phyloP scores from a whole-genome alignment of 352 stramenopile genomes.

The Aphanomyces stellatus region DNA sequence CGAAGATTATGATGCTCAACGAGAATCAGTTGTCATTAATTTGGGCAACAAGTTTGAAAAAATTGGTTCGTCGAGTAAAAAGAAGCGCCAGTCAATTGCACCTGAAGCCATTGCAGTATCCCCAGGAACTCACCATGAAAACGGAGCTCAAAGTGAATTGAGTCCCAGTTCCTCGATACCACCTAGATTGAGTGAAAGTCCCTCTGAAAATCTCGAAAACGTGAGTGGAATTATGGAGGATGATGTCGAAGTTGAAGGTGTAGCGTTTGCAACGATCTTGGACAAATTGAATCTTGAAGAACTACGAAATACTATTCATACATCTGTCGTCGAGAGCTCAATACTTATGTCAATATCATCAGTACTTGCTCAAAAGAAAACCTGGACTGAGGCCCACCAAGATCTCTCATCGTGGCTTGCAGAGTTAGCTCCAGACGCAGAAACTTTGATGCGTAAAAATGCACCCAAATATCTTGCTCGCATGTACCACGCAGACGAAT shows the following conservation, averaged over 20 bases:
- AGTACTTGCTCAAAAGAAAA: not conserved
- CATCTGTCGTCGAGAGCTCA: not conserved
- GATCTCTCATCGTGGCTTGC: not conserved
- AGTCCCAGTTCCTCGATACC: too few relatives aligned
- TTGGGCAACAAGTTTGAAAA: constrained; percentile 63
- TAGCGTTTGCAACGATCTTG: not conserved
- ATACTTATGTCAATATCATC: not conserved
- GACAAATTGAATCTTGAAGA: not conserved
- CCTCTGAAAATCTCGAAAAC: too few relatives aligned
- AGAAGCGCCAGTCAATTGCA: not conserved
- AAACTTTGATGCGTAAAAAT: not conserved
- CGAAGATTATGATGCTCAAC: constrained; percentile 43
- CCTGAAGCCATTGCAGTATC: not conserved
- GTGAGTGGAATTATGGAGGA: not conserved
- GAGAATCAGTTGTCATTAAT: constrained; percentile 62
- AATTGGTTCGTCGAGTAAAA: constrained; percentile 29
- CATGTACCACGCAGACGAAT: not conserved
- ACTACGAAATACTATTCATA: not conserved
- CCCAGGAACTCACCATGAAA: not conserved
- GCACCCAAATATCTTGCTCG: not conserved
- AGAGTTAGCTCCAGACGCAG: not conserved
- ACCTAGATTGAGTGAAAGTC: too few relatives aligned
- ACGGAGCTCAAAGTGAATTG: not conserved
- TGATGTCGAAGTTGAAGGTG: not conserved
- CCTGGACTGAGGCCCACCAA: not conserved